A percentile compares a stretch with the other conserved stretches of the same genome.
These are phyloP conservation scores for Viola odorata DNA, from an alignment of 345 rosid genomes.

Conservation along the genomic window DNA sequence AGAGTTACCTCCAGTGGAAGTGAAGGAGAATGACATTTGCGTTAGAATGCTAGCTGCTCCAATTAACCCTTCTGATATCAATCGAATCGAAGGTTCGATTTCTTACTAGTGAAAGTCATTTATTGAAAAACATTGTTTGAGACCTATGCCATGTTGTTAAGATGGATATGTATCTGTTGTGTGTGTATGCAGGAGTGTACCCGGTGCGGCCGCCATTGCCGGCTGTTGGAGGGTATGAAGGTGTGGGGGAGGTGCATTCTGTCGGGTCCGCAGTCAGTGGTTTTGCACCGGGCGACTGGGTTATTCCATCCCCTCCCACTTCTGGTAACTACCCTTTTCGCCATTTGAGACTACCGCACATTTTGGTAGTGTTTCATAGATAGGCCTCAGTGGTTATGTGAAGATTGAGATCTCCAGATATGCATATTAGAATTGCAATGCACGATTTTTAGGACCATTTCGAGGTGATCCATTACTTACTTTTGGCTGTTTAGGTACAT, in stretches of 20 bases:
- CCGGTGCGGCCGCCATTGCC: slow-evolving; percentile 89
- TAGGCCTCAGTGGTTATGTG: no score
- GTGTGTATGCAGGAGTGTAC: slow-evolving; percentile 64
- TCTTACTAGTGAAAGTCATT: not conserved
- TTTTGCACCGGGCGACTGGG: slow-evolving; percentile 72
- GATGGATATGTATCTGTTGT: no score
- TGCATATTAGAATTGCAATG: no score
- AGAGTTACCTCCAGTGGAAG: slow-evolving; percentile 65
- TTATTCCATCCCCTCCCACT: slow-evolving; percentile 81
- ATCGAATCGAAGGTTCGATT: slow-evolving; percentile 67
- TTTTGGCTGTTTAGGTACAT: slow-evolving; percentile 40
- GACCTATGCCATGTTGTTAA: no score
- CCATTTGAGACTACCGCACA: no score
- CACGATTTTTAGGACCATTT: no score
- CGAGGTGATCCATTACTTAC: no score
- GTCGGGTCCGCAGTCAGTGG: slow-evolving; percentile 63
- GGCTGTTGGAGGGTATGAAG: slow-evolving; percentile 90
- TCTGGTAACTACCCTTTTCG: slow-evolving; percentile 37
- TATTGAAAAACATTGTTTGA: no score
- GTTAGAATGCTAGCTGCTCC: slow-evolving; percentile 89
- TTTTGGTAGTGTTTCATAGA: not conserved
- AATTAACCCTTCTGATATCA: slow-evolving; percentile 86
- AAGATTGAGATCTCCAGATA: no score
- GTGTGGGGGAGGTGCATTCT: slow-evolving; percentile 75
- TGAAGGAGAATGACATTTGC: slow-evolving; percentile 71